Evolutionary conservation across 1,284 basidiomycete genomes (phyloP).

Genomic region (Ganoderma meredithae): DNA sequence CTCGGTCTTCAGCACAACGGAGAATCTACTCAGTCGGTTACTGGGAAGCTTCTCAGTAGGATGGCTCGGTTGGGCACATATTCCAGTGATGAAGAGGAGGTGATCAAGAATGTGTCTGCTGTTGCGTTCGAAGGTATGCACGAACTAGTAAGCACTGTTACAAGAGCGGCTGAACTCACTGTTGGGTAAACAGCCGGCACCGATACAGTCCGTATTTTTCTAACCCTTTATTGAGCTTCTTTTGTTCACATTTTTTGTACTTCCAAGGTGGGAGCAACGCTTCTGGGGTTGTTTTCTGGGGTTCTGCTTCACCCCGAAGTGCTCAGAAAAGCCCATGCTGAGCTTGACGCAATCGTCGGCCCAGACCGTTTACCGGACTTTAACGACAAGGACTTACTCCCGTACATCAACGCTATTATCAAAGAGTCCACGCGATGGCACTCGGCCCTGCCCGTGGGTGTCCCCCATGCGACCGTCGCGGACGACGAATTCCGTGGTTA

Average conservation of each 20-base stretch:
- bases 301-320: conserved; percentile 35
- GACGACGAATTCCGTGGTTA: conserved; percentile 28
- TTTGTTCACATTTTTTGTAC: not conserved
- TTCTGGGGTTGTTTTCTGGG: conserved; percentile 31
- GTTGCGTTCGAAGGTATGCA: conserved; percentile 22
- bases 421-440: conserved; percentile 26
- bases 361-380: conserved; percentile 33
- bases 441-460: conserved; percentile 7
- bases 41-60: not conserved
- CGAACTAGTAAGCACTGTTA: too few relatives aligned
- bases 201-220: conserved; percentile 22
- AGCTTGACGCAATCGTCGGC: conserved; percentile 42
- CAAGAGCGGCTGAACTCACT: not conserved
- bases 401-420: conserved; percentile 26
- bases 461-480: conserved; percentile 15
- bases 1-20: not conserved
- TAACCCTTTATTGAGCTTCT: not conserved
- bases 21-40: not conserved
- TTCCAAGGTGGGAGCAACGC: conserved; percentile 33
- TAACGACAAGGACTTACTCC: conserved; percentile 29
- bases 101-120: conserved; percentile 13
- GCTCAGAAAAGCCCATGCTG: conserved; percentile 38
- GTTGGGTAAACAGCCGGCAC: conserved; percentile 14
- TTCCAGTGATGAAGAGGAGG: not conserved
- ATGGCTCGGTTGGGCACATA: not conserved